Percentiles rank a stretch among this genome's conserved stretches.
Evolutionary conservation across 129 eudicot genomes (phyloP).

Genomic region (Calendula officinalis): DNA sequence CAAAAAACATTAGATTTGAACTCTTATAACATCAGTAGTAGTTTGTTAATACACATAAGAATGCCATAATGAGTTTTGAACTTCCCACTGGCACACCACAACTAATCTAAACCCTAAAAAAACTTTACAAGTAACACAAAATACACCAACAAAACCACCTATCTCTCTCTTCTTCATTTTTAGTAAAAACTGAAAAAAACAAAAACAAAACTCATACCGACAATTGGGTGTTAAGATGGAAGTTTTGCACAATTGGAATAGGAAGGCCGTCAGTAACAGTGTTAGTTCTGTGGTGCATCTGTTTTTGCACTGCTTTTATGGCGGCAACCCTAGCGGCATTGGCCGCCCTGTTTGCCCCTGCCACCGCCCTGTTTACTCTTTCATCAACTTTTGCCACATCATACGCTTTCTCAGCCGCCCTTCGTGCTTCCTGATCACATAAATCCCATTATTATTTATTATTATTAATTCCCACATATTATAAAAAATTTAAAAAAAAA

Average conservation of each 20-base stretch:
- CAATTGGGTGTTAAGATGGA: slow-evolving; percentile 33
- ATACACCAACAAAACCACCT: slow-evolving; percentile 16
- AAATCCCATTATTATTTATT: neutral
- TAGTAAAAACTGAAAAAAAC: slow-evolving; percentile 14
- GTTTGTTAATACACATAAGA: slow-evolving; percentile 38
- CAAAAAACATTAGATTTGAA: slow-evolving; percentile 18
- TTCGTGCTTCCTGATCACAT: slow-evolving; percentile 73
- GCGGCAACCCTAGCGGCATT: slow-evolving; percentile 98
- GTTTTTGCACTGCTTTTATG: slow-evolving; percentile 89
- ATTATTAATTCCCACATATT: neutral
- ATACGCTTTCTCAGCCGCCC: slow-evolving; percentile 89
- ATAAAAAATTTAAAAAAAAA: neutral
- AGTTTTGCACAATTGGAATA: slow-evolving; percentile 34
- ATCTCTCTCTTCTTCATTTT: slow-evolving; percentile 14
- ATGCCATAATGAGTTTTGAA: slow-evolving; percentile 40
- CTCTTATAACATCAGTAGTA: slow-evolving; percentile 29
- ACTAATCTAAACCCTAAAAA: slow-evolving; percentile 33
- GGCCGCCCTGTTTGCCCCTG: slow-evolving; percentile 88
- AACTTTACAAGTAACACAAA: slow-evolving; percentile 32
- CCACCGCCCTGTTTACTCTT: slow-evolving; percentile 90
- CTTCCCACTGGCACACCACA: slow-evolving; percentile 39
- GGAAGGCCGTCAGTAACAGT: slow-evolving; percentile 52
- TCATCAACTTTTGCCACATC: slow-evolving; percentile 91
- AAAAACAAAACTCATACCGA: slow-evolving; percentile 30
- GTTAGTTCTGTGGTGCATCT: slow-evolving; percentile 62